These are phyloP conservation scores for Nigrospora sphaerica DNA, from an alignment of 2,329 filamentous ascomycete species.

Conservation along the genomic window DNA sequence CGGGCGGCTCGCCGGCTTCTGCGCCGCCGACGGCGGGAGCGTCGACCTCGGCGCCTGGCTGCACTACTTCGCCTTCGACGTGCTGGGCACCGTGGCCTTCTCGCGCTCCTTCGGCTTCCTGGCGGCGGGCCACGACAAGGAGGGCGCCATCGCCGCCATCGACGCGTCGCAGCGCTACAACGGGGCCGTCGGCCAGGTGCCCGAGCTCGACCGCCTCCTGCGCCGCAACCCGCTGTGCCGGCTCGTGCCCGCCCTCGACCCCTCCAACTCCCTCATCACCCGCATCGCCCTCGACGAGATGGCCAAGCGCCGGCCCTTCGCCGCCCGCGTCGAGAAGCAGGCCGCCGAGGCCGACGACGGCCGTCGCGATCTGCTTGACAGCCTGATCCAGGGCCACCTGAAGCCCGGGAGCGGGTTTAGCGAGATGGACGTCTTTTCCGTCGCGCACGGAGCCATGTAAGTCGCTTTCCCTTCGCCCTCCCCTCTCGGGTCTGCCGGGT, in stretches of 20 bases:
- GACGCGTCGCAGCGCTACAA: slow-evolving; percentile 46
- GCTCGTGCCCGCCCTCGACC: slow-evolving; percentile 30
- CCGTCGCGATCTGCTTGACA: slow-evolving; percentile 42
- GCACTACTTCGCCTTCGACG: slow-evolving; percentile 36
- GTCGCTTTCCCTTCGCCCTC: slow-evolving; percentile 9
- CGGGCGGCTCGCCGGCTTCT: slow-evolving; percentile 32
- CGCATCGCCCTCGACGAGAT: slow-evolving; percentile 45
- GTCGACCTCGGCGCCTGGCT: slow-evolving; percentile 42
- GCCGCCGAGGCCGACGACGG: slow-evolving; percentile 32
- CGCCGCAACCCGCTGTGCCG: slow-evolving; percentile 41
- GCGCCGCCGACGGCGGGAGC: slow-evolving; percentile 10
- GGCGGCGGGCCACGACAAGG: slow-evolving; percentile 40
- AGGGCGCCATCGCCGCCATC: slow-evolving; percentile 43
- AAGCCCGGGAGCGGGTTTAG: slow-evolving; percentile 39
- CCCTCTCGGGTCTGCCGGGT: too few species aligned
- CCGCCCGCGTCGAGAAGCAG: slow-evolving; percentile 30
- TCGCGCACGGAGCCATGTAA: slow-evolving; percentile 50
- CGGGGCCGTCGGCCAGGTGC: slow-evolving; percentile 43
- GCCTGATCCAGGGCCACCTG: slow-evolving; percentile 43
- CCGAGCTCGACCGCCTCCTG: slow-evolving; percentile 39
- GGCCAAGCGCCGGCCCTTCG: slow-evolving; percentile 35
- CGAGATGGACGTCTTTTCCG: slow-evolving; percentile 48
- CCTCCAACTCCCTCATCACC: slow-evolving; percentile 39
- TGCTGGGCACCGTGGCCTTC: slow-evolving; percentile 46
- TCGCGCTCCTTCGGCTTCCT: slow-evolving; percentile 46